Base-by-base conservation (phyloP, 2,329 filamentous ascomycete genomes). In the Emmonsiellopsis sp. region DNA sequence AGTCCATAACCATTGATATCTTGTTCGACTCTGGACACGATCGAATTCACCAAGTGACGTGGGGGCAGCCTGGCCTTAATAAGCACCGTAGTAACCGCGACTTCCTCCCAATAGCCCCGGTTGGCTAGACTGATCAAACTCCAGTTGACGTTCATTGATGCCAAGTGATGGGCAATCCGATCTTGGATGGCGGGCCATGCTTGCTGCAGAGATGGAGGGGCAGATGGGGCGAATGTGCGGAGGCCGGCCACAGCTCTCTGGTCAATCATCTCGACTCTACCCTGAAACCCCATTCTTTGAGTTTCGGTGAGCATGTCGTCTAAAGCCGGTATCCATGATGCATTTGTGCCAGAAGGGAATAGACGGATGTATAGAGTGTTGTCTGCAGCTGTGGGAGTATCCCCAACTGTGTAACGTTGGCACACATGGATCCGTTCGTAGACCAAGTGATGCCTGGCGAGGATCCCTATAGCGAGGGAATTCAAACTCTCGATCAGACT, bases 61-160 rank as follows among this genome's bases (percentile, higher is more conserved):
- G 20, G 20, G 20, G 20, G 20, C 20, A 26, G 20, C 20, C 20
- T 26, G 20, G 20, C 20, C 26, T 54, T 54, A 7, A 54, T 45
- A 10, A 54, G 35, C 7, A 45, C 15, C 2, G 52, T 50, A 7
- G 32, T 20, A 2, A 16, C 9, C 5, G 46, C 20, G 32, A 32
- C 38, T 7, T 51, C 38, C 16, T 50, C 46, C 52, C 46, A 54
- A 51, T 54, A 54, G 3, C 46, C 52, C 2, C 38, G 37, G 5
- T 45, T 54, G 11, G 26, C 46, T 20, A 45, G 47, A 15, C 35
- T 43, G 11, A 54, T 26, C 6, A 50, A 13, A 7, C 15, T 50
- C 52, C 52, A 54, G 35, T 43, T n/a, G 8, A 40, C 32, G 3
- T 44, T 8, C 6, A 35, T 7, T 5, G 32, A 13, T 4, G 13